A percentile compares a stretch with the other conserved stretches of the same genome.
Conservation (phyloP, 2,329 filamentous ascomycete genomes). For the Colletotrichum tamarilloi region DNA sequence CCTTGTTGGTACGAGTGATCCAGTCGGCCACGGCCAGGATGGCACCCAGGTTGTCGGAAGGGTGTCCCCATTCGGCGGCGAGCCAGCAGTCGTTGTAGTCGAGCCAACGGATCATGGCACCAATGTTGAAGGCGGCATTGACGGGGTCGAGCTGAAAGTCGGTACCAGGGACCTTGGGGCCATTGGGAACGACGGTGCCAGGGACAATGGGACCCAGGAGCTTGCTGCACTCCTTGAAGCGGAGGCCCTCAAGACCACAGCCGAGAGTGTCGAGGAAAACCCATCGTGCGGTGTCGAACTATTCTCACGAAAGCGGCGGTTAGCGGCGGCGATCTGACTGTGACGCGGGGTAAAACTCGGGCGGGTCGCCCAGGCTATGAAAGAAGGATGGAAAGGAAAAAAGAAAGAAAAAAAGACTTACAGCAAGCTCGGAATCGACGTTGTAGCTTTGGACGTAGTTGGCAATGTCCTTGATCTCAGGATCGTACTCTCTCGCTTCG, state of each 20-base stretch:
- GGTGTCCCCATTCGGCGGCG: slow-evolving; percentile 98
- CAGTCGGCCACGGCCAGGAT: slow-evolving; percentile 98
- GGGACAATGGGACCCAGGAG: slow-evolving; percentile 91
- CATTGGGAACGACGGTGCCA: slow-evolving; percentile 91
- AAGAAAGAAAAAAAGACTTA: slow-evolving; percentile 61
- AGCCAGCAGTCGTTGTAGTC: slow-evolving; percentile 99
- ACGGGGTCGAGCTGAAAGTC: slow-evolving; percentile 95
- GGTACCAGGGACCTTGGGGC: slow-evolving; percentile 90
- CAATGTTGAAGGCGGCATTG: slow-evolving; percentile 98
- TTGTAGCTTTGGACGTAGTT: slow-evolving; percentile 93
- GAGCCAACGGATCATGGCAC: slow-evolving; percentile 98
- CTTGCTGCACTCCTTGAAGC: slow-evolving; percentile 96
- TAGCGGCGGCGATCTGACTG: slow-evolving; percentile 39
- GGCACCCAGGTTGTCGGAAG: slow-evolving; percentile 96
- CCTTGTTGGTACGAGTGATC: slow-evolving; percentile 90
- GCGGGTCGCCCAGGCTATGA: neutral
- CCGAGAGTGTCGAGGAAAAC: slow-evolving; percentile 97
- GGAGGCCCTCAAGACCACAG: slow-evolving; percentile 94
- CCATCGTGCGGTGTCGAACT: slow-evolving; percentile 96
- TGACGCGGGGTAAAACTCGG: slow-evolving; percentile 36
- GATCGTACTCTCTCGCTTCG: slow-evolving; percentile 77
- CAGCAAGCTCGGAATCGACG: slow-evolving; percentile 91
- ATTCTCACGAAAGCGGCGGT: slow-evolving; percentile 38
- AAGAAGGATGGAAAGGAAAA: neutral
- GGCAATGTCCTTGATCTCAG: slow-evolving; percentile 95